Evolutionary conservation across 331 rosid species (phyloP).

Genomic region (Malus hybrid): DNA sequence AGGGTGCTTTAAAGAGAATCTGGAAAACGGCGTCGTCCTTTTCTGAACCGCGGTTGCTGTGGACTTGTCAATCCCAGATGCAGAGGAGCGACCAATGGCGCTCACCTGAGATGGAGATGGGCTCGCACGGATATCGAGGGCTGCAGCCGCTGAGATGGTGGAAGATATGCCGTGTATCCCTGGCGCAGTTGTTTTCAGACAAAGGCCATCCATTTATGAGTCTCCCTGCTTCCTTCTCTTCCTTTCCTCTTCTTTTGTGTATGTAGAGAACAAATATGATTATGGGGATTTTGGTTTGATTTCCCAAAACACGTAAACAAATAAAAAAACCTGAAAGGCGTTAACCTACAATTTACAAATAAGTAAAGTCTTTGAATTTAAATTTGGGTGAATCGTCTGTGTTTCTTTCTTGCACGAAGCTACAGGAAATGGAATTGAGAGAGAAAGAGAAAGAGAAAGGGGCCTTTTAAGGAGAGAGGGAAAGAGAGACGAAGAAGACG

Average conservation of each 20-base stretch:
- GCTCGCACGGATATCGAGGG: constrained; percentile 38
- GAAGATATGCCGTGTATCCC: constrained; percentile 48
- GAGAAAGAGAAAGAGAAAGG: not conserved
- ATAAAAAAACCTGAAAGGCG: not conserved
- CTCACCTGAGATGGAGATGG: constrained; percentile 49
- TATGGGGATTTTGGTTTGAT: not conserved
- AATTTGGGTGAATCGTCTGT: not conserved
- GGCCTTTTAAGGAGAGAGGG: not conserved
- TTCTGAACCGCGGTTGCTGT: constrained; percentile 6
- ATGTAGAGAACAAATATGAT: not conserved
- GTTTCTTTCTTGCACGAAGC: not conserved
- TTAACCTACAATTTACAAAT: not conserved
- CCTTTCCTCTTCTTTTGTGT: not conserved
- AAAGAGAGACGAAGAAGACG: not conserved
- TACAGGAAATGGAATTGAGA: not conserved
- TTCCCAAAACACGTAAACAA: not conserved
- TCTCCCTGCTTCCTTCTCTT: not conserved
- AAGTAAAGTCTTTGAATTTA: not conserved
- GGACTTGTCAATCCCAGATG: constrained; percentile 17
- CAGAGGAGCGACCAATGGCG: constrained; percentile 30
- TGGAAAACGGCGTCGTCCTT: constrained; percentile 29
- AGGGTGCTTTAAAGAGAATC: constrained; percentile 53
- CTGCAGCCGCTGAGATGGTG: constrained; percentile 39
- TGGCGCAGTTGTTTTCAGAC: constrained; percentile 27
- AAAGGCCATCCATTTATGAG: constrained; percentile 51